Percentiles rank a stretch among this genome's conserved stretches.
phyloP scores from a whole-genome alignment of 78 protist species.

The Creolimax fragrantissima region DNA sequence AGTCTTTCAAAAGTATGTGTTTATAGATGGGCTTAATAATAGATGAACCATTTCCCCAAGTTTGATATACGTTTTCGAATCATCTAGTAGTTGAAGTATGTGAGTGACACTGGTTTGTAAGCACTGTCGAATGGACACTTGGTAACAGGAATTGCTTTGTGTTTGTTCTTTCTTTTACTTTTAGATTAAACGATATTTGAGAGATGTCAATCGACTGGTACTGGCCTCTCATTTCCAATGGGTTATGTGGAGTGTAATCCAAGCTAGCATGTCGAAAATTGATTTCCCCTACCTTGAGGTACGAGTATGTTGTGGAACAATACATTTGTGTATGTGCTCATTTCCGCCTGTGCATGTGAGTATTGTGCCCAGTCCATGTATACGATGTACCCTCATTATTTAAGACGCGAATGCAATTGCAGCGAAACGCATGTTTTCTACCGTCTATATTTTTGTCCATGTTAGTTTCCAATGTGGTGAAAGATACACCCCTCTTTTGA shows the following conservation, averaged over 20 bases:
- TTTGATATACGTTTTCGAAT: no score
- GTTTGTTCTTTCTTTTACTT: no score
- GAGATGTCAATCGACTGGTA: background rate
- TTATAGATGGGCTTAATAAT: no score
- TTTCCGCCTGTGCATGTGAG: background rate
- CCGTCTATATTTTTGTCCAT: no score
- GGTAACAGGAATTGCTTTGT: no score
- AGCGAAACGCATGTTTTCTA: background rate
- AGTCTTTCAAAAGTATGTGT: no score
- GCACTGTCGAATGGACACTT: no score
- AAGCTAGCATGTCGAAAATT: background rate
- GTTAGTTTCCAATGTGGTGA: no score
- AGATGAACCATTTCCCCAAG: no score
- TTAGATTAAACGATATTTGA: background rate
- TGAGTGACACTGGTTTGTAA: no score
- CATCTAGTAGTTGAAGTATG: no score
- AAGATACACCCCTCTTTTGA: no score
- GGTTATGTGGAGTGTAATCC: slow-evolving; percentile 9
- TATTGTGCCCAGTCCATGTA: background rate
- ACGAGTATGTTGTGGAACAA: background rate
- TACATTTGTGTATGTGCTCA: background rate
- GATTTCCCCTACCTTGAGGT: slow-evolving; percentile 17
- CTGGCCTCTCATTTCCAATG: slow-evolving; percentile 3
- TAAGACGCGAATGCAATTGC: background rate
- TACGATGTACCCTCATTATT: background rate